Base-by-base conservation (phyloP, 108 stramenopile genomes). In the Mayamaea pseudoterrestris region DNA sequence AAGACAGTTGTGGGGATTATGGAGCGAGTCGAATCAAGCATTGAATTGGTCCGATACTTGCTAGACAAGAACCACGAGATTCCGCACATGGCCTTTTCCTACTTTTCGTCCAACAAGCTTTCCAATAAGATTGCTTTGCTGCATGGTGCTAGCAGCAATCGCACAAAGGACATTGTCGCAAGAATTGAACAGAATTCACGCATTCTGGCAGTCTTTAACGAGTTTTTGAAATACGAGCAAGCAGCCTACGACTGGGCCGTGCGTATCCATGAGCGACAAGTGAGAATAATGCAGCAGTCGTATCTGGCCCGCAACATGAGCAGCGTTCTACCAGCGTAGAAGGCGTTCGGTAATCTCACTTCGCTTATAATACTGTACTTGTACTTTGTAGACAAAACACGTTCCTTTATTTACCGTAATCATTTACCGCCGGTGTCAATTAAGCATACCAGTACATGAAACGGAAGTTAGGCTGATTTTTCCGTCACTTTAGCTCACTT, bases 1-100 rank as follows among this genome's bases (percentile, higher is more conserved):
- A 45, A 45, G 2, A 40, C 36, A 16, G 8, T 57, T 22, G 41
- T 57, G 5, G 56, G 56, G 6, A 35, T 57, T 16, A 29, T 35
- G 3, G 56, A 57, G 29, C 47, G 47, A 17, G 3, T 47, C 5
- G 14, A 24, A n/a, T 30, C 47, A 13, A 43, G 41, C 16, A 12
- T 48, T 20, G 32, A 50, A 12, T 28, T 57, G 30, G 5, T 57
- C 13, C 44, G 27, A 23, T 35, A 47, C 27, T 32, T 48, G 5
- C 18, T 57, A 30, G 56, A 57, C 22, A 11, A n/a, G 3, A 26
- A 2, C 3, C 12, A 35, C 8, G 3, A 46, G 4, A n/a, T 17
- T 17, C 23, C 9, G 2, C 8, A 30, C 12, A 24, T 47, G 47
- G n/a, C n/a, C n/a, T 47, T 47, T 37, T 3, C 7, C 13, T 47